phyloP scores from a whole-genome alignment of 176 grass and related monocot genomes.

The Eragrostis curvula region DNA sequence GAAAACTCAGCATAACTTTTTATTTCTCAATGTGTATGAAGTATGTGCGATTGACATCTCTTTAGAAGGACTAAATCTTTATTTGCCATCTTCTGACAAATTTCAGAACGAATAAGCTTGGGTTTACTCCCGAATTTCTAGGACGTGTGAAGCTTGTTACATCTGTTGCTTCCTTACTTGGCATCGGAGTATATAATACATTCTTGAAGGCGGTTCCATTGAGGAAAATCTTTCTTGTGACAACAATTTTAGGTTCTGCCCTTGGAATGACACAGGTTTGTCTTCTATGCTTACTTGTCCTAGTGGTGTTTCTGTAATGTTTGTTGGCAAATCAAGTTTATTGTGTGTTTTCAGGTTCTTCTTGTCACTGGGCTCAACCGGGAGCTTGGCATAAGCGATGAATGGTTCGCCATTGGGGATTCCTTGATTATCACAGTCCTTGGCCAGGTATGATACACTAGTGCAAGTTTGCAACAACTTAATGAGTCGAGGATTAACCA shows the following conservation, averaged over 20 bases:
- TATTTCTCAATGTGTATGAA: background rate
- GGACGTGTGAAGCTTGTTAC: constrained; percentile 90
- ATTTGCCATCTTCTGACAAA: constrained; percentile 36
- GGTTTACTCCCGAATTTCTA: constrained; percentile 95
- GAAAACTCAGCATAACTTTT: background rate
- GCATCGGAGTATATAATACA: constrained; percentile 82
- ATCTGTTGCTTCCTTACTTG: constrained; percentile 90
- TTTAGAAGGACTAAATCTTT: constrained; percentile 29
- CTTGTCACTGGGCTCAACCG: constrained; percentile 85
- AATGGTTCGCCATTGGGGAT: constrained; percentile 97
- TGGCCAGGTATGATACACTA: constrained; percentile 60
- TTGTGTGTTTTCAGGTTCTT: constrained; percentile 63
- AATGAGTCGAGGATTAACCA: background rate
- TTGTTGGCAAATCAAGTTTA: constrained; percentile 37
- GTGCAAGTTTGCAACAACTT: constrained; percentile 10
- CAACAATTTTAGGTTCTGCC: constrained; percentile 74
- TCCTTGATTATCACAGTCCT: constrained; percentile 97
- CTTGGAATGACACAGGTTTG: constrained; percentile 99
- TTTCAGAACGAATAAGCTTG: constrained; percentile 96
- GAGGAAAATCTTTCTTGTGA: constrained; percentile 83
- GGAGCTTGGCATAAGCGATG: constrained; percentile 80
- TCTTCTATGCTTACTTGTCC: constrained; percentile 26
- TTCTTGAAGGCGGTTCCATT: constrained; percentile 86
- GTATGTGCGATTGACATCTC: constrained; percentile 30
- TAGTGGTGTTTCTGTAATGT: constrained; percentile 1